Conservation (phyloP, 805 yeast species). For the Maudiozyma serrabonitensis region DNA sequence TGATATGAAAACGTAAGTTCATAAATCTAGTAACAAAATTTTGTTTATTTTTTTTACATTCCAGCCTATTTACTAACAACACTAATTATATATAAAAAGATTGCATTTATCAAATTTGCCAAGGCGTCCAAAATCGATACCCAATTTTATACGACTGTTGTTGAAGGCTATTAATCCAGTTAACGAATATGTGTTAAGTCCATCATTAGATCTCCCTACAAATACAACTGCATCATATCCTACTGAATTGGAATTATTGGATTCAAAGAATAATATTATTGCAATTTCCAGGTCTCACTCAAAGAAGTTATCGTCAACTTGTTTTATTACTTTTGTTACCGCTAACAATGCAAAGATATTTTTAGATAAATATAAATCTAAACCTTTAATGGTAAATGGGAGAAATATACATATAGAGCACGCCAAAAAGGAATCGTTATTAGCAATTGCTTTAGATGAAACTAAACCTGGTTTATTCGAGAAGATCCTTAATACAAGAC, state of each 20-base stretch:
- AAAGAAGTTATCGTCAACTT: slow-evolving; percentile 8
- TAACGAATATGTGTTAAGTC: slow-evolving; percentile 9
- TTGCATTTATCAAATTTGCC: slow-evolving; percentile 19
- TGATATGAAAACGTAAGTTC: no score
- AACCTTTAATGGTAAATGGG: slow-evolving; percentile 13
- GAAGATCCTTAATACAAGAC: slow-evolving; percentile 9
- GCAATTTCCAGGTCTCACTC: slow-evolving; percentile 12
- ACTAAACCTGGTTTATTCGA: slow-evolving; percentile 3
- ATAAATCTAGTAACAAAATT: no score
- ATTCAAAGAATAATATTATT: slow-evolving; percentile 12
- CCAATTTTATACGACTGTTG: slow-evolving; percentile 11
- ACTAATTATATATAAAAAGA: neutral
- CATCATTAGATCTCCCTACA: neutral
- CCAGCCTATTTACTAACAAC: slow-evolving; percentile 1
- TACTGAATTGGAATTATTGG: slow-evolving; percentile 1
- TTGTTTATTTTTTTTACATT: neutral
- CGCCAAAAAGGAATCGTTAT: slow-evolving; percentile 20
- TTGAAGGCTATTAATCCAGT: slow-evolving; percentile 11
- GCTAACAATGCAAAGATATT: slow-evolving; percentile 11
- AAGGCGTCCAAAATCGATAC: slow-evolving; percentile 16
- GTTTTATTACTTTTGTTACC: slow-evolving; percentile 20
- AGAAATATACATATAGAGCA: slow-evolving; percentile 10
- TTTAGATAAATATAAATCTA: slow-evolving; percentile 4
- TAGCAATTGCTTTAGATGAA: slow-evolving; percentile 11
- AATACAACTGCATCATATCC: neutral